Conservation (phyloP, 164 flowering plant species). For the Vitis labrusca region DNA sequence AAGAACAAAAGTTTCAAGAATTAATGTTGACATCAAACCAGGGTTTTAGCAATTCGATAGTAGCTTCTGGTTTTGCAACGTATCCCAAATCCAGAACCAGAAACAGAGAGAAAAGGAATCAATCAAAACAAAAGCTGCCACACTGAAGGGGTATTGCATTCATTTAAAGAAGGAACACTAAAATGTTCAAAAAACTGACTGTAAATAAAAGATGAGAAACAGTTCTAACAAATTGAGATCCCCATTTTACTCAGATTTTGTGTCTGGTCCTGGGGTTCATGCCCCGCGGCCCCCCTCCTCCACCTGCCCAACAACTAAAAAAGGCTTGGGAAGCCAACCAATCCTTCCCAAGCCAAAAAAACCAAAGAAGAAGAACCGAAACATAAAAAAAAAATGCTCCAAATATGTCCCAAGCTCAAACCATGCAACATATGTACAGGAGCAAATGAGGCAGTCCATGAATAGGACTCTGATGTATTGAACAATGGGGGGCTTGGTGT, state of each 20-base stretch:
- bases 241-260: conserved; percentile 14
- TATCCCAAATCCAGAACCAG: too few species aligned
- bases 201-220: conserved; percentile 10
- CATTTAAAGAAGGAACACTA: conserved; percentile 1
- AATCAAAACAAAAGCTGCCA: not conserved
- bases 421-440: conserved; percentile 47
- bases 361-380: not conserved
- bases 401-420: conserved; percentile 20
- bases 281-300: not conserved
- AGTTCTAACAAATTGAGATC: conserved; percentile 33
- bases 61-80: too few species aligned
- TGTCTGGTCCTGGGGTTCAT: conserved; percentile 3
- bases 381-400: conserved; percentile 20
- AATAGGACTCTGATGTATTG: conserved; percentile 1
- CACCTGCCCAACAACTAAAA: conserved; percentile 10
- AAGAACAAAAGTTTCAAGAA: too few species aligned
- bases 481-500: conserved; percentile 10
- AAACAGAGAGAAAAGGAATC: not conserved
- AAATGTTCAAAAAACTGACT: conserved; percentile 12
- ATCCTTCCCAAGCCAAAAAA: conserved; percentile 8
- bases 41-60: too few species aligned
- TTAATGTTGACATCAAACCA: too few species aligned
- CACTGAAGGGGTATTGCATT: conserved; percentile 17
- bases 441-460: conserved; percentile 28
- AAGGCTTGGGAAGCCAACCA: conserved; percentile 14